A percentile compares a stretch with the other conserved stretches of the same genome.
These are phyloP conservation scores for Ramaria rubella DNA, from an alignment of 768 basidiomycete genomes.

Conservation along the genomic window DNA sequence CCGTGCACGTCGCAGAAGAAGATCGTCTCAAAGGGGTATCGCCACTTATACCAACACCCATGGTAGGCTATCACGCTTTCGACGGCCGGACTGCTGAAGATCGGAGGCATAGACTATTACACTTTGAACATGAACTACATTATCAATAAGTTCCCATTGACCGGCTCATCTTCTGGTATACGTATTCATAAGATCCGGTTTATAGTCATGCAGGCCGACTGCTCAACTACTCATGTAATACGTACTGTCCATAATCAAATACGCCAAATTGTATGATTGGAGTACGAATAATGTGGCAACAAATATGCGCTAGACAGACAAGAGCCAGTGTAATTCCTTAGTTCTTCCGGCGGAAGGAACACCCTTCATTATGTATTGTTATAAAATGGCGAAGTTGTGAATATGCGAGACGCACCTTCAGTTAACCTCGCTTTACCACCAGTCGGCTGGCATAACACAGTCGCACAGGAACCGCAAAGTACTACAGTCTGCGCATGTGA, in stretches of 20 bases:
- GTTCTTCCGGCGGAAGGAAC: slow-evolving; percentile 97
- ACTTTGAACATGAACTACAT: too few relatives aligned
- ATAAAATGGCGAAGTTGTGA: slow-evolving; percentile 12
- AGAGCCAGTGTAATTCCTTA: slow-evolving; percentile 34
- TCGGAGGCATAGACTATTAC: too few relatives aligned
- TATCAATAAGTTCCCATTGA: too few relatives aligned
- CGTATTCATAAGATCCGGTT: too few relatives aligned
- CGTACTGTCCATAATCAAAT: too few relatives aligned
- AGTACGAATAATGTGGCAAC: neutral
- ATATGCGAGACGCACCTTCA: slow-evolving; percentile 63
- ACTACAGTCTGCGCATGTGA: slow-evolving; percentile 99
- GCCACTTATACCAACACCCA: neutral
- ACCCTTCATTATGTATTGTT: slow-evolving; percentile 47
- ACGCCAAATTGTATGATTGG: neutral
- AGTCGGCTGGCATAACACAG: slow-evolving; percentile 94
- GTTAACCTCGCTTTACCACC: slow-evolving; percentile 98
- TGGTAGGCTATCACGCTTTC: neutral
- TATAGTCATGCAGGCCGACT: too few relatives aligned
- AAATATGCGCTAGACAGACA: neutral
- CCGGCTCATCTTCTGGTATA: too few relatives aligned
- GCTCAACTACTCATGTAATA: too few relatives aligned
- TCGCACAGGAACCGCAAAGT: slow-evolving; percentile 86
- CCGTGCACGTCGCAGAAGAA: slow-evolving; percentile 5
- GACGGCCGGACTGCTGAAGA: too few relatives aligned
- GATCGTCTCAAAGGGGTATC: neutral